Percentiles rank a stretch among this genome's conserved stretches.
Evolutionary conservation across 2,329 filamentous ascomycete species (phyloP).

Genomic region (Phialemoniopsis sp.): DNA sequence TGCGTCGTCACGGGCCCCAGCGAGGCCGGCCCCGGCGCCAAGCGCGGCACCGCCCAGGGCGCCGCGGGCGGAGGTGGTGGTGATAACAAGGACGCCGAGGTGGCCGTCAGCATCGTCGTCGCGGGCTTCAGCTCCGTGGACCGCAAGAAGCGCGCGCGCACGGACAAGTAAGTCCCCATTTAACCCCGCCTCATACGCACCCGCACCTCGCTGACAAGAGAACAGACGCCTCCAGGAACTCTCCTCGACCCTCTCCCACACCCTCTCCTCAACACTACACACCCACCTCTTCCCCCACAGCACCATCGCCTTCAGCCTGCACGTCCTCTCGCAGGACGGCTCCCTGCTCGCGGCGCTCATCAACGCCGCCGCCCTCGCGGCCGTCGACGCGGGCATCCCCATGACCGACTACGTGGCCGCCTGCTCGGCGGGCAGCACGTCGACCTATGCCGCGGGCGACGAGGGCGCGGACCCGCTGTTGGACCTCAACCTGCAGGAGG

Average conservation of each 20-base stretch:
- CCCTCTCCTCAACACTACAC: constrained; percentile 75
- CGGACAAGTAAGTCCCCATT: constrained; percentile 64
- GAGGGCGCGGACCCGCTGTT: constrained; percentile 72
- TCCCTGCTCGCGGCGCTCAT: constrained; percentile 84
- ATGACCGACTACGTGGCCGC: constrained; percentile 91
- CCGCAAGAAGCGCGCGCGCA: constrained; percentile 68
- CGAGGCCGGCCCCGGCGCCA: constrained; percentile 50
- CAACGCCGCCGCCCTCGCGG: constrained; percentile 86
- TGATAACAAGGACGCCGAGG: constrained; percentile 51
- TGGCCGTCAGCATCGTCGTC: constrained; percentile 78
- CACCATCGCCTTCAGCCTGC: constrained; percentile 76
- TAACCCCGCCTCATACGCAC: background rate
- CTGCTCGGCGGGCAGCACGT: constrained; percentile 80
- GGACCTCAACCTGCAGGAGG: constrained; percentile 75
- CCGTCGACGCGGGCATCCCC: constrained; percentile 91
- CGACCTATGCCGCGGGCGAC: constrained; percentile 59
- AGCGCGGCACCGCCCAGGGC: constrained; percentile 38
- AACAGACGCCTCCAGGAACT: constrained; percentile 74
- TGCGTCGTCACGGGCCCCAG: constrained; percentile 85
- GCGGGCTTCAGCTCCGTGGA: constrained; percentile 88
- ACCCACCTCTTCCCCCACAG: constrained; percentile 86
- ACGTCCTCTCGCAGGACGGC: constrained; percentile 87
- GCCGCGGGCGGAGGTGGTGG: constrained; percentile 26
- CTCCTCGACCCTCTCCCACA: constrained; percentile 71
- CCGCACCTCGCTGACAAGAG: background rate